These are phyloP conservation scores for Colletotrichum trifolii DNA, from an alignment of 2,329 filamentous ascomycete species.

Conservation along the genomic window DNA sequence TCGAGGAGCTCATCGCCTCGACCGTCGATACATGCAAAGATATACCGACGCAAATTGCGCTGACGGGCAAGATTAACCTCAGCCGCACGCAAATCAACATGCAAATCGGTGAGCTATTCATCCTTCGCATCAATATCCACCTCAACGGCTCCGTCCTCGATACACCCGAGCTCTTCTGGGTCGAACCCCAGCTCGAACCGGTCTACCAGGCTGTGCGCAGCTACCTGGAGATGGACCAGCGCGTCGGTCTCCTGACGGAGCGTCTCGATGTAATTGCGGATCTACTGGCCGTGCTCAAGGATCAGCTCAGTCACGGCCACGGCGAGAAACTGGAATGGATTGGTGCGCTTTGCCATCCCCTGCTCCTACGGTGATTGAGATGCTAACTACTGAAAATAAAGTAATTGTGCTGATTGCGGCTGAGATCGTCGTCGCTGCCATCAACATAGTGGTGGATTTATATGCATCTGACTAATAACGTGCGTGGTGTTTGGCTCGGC, in stretches of 20 bases:
- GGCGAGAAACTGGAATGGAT: conserved; percentile 92
- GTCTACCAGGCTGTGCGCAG: conserved; percentile 95
- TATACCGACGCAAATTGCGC: conserved; percentile 90
- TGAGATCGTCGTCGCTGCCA: conserved; percentile 90
- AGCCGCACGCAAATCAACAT: conserved; percentile 95
- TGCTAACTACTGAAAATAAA: conserved; percentile 47
- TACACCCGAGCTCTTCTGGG: conserved; percentile 98
- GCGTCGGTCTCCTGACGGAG: conserved; percentile 89
- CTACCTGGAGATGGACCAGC: conserved; percentile 98
- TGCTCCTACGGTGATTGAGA: background rate
- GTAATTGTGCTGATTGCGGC: conserved; percentile 96
- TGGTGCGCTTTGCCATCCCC: conserved; percentile 63
- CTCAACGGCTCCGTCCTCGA: conserved; percentile 96
- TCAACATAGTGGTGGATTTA: conserved; percentile 95
- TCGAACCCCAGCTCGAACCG: conserved; percentile 94
- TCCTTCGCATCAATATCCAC: conserved; percentile 97
- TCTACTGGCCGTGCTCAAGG: conserved; percentile 90
- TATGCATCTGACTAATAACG: conserved; percentile 65
- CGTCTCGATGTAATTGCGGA: conserved; percentile 93
- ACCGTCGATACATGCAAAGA: conserved; percentile 95
- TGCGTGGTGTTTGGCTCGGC: background rate
- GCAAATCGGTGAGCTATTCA: conserved; percentile 99
- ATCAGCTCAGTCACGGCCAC: conserved; percentile 93
- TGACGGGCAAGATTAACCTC: conserved; percentile 91
- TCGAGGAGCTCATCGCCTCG: conserved; percentile 93